A percentile compares a stretch with the other conserved stretches of the same genome.
Evolutionary conservation across 1,284 basidiomycete species (phyloP).

Genomic region (Ceratobasidium sp.): DNA sequence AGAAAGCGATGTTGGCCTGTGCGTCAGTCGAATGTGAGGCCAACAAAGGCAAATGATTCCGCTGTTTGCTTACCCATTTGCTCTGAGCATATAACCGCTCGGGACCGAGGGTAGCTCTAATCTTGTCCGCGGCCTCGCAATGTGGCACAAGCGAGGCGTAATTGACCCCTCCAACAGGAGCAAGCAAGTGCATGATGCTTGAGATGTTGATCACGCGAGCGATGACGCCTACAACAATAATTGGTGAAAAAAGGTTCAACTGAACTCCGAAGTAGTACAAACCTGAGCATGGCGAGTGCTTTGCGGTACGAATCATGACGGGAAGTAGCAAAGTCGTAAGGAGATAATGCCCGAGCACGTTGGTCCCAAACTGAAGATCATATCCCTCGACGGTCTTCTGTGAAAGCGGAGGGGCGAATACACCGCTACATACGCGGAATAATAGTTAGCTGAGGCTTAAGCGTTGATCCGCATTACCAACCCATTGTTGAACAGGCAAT

Average conservation of each 20-base stretch:
- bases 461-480: neutral
- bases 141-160: constrained; percentile 22
- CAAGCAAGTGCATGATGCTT: constrained; percentile 23
- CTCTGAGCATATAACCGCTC: constrained; percentile 34
- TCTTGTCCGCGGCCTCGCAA: constrained; percentile 2
- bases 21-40: neutral
- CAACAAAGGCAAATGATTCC: neutral
- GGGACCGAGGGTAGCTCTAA: constrained; percentile 5
- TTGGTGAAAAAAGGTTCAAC: too few relatives aligned
- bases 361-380: constrained; percentile 50
- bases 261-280: neutral
- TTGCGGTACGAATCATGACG: constrained; percentile 34
- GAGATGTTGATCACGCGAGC: constrained; percentile 37
- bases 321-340: constrained; percentile 47
- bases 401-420: constrained; percentile 38
- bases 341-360: constrained; percentile 48
- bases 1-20: constrained; percentile 47
- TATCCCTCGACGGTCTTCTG: constrained; percentile 46
- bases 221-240: neutral
- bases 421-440: constrained; percentile 17
- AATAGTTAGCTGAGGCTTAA: neutral
- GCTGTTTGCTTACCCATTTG: constrained; percentile 26
- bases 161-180: constrained; percentile 28
- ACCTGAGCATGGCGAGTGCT: constrained; percentile 14
- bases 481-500: constrained; percentile 47